phyloP scores from a whole-genome alignment of 768 basidiomycete species.

The Lyophyllum shimeji region DNA sequence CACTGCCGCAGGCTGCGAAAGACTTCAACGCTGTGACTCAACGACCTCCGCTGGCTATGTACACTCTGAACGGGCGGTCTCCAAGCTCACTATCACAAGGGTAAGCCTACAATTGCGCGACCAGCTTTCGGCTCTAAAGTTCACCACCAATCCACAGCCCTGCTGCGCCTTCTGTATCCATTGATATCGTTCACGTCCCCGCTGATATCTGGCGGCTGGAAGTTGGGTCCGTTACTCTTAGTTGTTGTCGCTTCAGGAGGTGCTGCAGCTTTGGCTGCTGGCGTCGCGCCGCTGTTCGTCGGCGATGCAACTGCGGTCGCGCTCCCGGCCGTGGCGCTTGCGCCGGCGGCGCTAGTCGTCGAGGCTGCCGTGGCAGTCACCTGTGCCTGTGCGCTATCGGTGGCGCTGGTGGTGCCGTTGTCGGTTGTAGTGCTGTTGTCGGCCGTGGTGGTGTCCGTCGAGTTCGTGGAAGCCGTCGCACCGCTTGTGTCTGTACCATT shows the following conservation, averaged over 20 bases:
- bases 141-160: not conserved
- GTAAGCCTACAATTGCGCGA: not conserved
- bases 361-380: not conserved
- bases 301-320: not conserved
- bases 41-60: not conserved
- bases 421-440: not conserved
- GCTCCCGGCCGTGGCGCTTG: not conserved
- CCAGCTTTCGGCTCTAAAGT: too few species aligned
- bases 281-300: not conserved
- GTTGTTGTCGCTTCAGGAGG: not conserved
- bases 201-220: slow-evolving; percentile 25
- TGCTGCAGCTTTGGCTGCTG: not conserved
- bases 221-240: slow-evolving; percentile 10
- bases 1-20: not conserved
- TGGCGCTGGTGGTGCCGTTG: not conserved
- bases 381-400: not conserved
- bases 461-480: not conserved
- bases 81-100: not conserved
- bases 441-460: not conserved
- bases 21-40: not conserved
- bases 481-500: slow-evolving; percentile 17
- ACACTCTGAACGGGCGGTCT: not conserved
- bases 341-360: not conserved
- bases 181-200: slow-evolving; percentile 30
- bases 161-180: slow-evolving; percentile 15